Conservation (phyloP, 306 rosid genomes). For the Ochetophila trinervis region DNA sequence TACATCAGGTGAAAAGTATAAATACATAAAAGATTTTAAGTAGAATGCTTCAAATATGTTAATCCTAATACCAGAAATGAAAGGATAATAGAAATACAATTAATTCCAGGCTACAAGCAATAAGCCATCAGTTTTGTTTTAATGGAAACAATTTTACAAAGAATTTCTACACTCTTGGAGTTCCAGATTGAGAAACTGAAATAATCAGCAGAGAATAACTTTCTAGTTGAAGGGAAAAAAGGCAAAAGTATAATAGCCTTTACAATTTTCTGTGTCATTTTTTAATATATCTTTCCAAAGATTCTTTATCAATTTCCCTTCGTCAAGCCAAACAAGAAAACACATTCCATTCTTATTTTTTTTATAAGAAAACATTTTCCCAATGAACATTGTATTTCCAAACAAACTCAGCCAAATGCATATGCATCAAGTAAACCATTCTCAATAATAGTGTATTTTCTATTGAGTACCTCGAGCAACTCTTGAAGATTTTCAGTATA, state of each 20-base stretch:
- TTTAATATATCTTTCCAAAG: neutral
- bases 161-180: too few species aligned
- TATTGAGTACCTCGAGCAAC: constrained; percentile 67
- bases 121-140: too few species aligned
- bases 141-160: too few species aligned
- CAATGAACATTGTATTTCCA: neutral
- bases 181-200: too few species aligned
- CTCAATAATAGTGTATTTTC: constrained; percentile 11
- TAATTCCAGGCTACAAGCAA: too few species aligned
- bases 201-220: too few species aligned
- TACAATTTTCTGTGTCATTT: neutral
- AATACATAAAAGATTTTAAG: constrained; percentile 8
- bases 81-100: constrained; percentile 1
- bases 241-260: neutral
- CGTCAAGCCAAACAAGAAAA: neutral
- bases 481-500: constrained; percentile 47
- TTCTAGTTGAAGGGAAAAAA: too few species aligned
- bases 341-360: neutral
- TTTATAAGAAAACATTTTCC: neutral
- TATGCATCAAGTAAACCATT: constrained; percentile 16
- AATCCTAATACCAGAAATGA: constrained; percentile 8
- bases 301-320: neutral
- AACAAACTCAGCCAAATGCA: neutral
- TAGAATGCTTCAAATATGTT: constrained; percentile 6
- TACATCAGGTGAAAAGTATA: constrained; percentile 5